Evolutionary conservation across 2,329 filamentous ascomycete genomes (phyloP), one percentile per base, ranked within the genome.

Genomic region (Canariomyces notabilis): DNA sequence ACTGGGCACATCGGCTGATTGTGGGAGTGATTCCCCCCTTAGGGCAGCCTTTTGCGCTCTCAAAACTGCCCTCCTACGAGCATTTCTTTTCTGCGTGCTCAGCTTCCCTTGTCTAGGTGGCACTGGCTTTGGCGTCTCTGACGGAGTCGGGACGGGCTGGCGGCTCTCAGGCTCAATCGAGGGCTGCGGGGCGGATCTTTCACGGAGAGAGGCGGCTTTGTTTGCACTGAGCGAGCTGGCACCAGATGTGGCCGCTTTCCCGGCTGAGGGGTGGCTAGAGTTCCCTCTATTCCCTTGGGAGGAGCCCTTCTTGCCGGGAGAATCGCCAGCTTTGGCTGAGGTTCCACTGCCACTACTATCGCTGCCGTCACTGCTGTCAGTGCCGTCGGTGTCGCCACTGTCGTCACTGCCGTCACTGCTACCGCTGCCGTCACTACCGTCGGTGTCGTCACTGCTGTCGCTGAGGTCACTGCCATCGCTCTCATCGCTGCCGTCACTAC

Each of bases 61-160:
- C n/a, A 20, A 54, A 37, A 43, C 55, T 31, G 20, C 61, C 57
- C 70, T 70, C 35, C 76, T 68, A 21, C 77, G 67, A 7, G 68
- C 69, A 50, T 80, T 80, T 5, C 77, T 69, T 49, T 68, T 75
- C 53, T 73, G 71, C 0, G 77, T 80, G 26, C 56, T 64, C 0
- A 62, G 60, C 40, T 72, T 56, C 6, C 64, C 61, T 35, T 59
- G 55, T 5, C 60, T 57, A 8, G 61, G 61, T 1, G 54, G 48
- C 7, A 57, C 53, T 4, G 39, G 35, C 20, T 1, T 26, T 21
- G 38, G 20, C 18, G 33, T 8, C 15, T n/a, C 42, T 1, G n/a
- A 34, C 11, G 23, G 26, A 6, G 8, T 15, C 8, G 26, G n/a
- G 11, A 36, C 11, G 11, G 21, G 12, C 14, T 14, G 8, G 6